Conservation (phyloP, 2,329 filamentous ascomycete species). For the Elsinoe necatrix region DNA sequence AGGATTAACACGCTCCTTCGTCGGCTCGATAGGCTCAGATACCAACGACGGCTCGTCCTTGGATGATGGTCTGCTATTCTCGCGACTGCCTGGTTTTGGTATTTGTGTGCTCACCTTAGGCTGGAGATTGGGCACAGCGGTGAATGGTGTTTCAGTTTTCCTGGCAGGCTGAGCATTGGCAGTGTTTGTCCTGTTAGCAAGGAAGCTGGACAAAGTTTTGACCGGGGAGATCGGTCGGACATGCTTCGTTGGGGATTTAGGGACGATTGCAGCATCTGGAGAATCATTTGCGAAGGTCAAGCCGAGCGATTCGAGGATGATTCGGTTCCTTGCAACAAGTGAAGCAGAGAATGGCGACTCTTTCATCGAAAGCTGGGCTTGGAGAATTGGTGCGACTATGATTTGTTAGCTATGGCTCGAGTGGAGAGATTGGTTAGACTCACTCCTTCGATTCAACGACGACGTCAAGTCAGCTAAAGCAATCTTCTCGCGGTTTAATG, state of each 20-base stretch:
- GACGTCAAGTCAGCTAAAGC: conserved; percentile 64
- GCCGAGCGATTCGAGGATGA: conserved; percentile 60
- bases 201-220: conserved; percentile 75
- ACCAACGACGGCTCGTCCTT: conserved; percentile 21
- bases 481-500: conserved; percentile 65
- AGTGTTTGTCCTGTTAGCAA: conserved; percentile 49
- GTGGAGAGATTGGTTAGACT: conserved; percentile 41
- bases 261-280: conserved; percentile 22
- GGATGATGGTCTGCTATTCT: conserved; percentile 27
- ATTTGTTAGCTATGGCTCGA: no score
- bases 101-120: conserved; percentile 20
- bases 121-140: conserved; percentile 20
- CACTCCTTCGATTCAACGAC: conserved; percentile 65
- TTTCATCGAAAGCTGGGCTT: conserved; percentile 58
- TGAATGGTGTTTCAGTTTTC: conserved; percentile 20
- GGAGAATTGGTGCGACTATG: conserved; percentile 63
- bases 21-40: conserved; percentile 5
- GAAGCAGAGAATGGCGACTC: conserved; percentile 58
- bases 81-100: conserved; percentile 27
- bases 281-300: conserved; percentile 38
- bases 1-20: conserved; percentile 41
- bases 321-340: conserved; percentile 68
- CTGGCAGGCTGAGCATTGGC: conserved; percentile 17
- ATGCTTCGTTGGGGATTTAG: conserved; percentile 18
- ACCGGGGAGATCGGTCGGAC: conserved; percentile 78